phyloP scores from a whole-genome alignment of 2,329 filamentous ascomycete species.

The Xylariaceae sp. region DNA sequence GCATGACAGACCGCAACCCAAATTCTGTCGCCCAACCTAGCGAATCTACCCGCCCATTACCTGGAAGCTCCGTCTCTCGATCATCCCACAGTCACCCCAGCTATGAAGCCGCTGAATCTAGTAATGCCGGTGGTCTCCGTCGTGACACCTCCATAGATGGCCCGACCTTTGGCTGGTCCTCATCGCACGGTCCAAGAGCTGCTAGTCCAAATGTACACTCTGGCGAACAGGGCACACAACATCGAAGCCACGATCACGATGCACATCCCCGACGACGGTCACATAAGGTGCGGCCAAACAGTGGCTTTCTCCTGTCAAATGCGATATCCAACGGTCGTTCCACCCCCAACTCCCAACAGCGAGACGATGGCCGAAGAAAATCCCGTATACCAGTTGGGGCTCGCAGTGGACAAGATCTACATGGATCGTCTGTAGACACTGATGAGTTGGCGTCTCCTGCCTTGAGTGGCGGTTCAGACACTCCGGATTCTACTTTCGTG shows the following conservation, averaged over 20 bases:
- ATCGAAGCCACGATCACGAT: constrained; percentile 21
- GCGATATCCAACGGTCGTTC: constrained; percentile 30
- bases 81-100: constrained; percentile 32
- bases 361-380: constrained; percentile 30
- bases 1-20: constrained; percentile 31
- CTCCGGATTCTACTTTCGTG: constrained; percentile 12
- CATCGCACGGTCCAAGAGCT: constrained; percentile 14
- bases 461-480: constrained; percentile 15
- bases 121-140: constrained; percentile 31
- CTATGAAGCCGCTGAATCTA: constrained; percentile 42
- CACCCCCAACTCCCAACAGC: constrained; percentile 14
- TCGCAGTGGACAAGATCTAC: constrained; percentile 26
- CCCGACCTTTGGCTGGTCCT: constrained; percentile 17
- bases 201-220: constrained; percentile 14
- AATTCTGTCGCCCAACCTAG: constrained; percentile 24
- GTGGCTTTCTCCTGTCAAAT: constrained; percentile 50
- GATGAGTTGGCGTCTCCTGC: constrained; percentile 4
- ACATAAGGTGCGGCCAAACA: constrained; percentile 43
- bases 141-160: constrained; percentile 18
- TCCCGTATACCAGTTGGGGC: constrained; percentile 29
- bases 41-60: constrained; percentile 15
- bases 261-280: constrained; percentile 26
- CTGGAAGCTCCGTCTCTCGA: constrained; percentile 27
- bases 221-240: constrained; percentile 15
- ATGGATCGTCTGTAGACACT: constrained; percentile 16